Conservation (phyloP, 148 eudicot species). For the Pouteria glomerata region DNA sequence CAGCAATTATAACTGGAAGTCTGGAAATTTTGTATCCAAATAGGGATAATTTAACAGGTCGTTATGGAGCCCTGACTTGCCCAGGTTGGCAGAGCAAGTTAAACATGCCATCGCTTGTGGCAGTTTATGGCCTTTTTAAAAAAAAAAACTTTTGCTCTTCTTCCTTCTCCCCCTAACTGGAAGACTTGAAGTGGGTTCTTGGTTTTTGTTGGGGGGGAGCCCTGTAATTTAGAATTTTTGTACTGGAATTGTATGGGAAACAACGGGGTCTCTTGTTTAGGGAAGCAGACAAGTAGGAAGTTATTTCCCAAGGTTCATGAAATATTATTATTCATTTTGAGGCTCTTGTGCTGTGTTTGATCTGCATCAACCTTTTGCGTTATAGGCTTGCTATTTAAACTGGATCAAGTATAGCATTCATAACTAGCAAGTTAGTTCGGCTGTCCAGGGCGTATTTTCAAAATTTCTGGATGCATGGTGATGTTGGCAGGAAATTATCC, state of each 20-base stretch:
- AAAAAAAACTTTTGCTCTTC: background rate
- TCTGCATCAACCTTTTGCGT: background rate
- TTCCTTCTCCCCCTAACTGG: background rate
- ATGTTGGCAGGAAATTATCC: no score
- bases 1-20: background rate
- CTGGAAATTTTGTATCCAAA: background rate
- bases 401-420: no score
- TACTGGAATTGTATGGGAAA: background rate
- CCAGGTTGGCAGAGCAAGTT: slow-evolving; percentile 28
- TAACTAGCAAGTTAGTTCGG: no score
- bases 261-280: background rate
- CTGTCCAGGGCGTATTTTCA: no score
- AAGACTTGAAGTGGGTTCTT: no score
- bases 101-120: slow-evolving; percentile 23
- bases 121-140: slow-evolving; percentile 3
- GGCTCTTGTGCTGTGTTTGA: background rate
- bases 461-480: no score
- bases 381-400: background rate
- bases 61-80: slow-evolving; percentile 6
- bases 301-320: background rate
- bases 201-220: no score
- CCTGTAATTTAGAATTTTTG: no score
- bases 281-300: background rate
- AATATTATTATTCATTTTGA: background rate
- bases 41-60: background rate